Evolutionary conservation across 371 early-diverging fungal genomes (phyloP).

Genomic region (Batrachochytrium dendrobatidis): DNA sequence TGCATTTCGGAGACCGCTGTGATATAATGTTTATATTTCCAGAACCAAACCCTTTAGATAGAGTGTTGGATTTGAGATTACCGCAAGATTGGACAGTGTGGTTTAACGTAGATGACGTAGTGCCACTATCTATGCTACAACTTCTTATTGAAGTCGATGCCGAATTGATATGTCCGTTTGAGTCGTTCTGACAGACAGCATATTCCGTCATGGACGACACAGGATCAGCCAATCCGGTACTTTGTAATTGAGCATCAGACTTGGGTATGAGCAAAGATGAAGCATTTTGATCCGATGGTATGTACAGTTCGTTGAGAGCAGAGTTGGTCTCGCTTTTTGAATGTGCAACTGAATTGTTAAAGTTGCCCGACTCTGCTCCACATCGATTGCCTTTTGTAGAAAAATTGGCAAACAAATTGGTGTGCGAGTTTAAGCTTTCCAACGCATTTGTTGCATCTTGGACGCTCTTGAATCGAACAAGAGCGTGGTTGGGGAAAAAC

Average conservation of each 20-base stretch:
- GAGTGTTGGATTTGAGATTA: not conserved
- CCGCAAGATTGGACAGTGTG: not conserved
- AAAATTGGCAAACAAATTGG: constrained; percentile 40
- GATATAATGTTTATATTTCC: not conserved
- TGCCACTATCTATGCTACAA: not conserved
- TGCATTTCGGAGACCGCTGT: constrained; percentile 29
- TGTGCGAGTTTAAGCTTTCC: constrained; percentile 36
- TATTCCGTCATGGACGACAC: not conserved
- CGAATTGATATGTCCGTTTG: no score
- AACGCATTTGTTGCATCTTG: constrained; percentile 28
- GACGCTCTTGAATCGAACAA: constrained; percentile 34
- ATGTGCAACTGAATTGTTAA: no score
- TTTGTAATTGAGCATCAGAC: not conserved
- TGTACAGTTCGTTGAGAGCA: not conserved
- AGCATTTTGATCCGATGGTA: not conserved
- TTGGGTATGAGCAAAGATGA: not conserved
- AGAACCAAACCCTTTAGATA: constrained; percentile 8
- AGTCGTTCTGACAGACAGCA: no score
- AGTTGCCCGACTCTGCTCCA: constrained; percentile 3
- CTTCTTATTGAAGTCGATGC: not conserved
- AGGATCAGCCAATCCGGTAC: no score
- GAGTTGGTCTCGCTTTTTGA: no score
- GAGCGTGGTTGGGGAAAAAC: constrained; percentile 35
- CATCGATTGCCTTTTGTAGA: constrained; percentile 38
- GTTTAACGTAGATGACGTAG: not conserved